Evolutionary conservation across 331 rosid species (phyloP).

Genomic region (Cucumis variabilis): DNA sequence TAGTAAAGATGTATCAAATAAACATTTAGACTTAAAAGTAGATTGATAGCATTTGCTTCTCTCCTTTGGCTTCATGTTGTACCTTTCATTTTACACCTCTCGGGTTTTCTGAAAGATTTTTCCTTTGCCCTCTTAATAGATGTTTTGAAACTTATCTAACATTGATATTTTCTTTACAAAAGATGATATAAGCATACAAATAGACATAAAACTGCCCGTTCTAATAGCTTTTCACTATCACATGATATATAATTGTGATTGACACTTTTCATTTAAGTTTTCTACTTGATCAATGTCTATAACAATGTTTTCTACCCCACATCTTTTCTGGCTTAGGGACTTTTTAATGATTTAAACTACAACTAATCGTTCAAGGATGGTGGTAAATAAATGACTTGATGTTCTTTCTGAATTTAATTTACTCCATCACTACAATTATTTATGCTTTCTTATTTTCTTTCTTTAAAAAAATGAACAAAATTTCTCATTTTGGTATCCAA

Average conservation of each 20-base stretch:
- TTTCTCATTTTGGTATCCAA: too few relatives aligned
- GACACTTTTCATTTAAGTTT: constrained; percentile 91
- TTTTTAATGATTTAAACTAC: neutral
- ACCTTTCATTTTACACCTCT: constrained; percentile 6
- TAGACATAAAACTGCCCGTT: constrained; percentile 90
- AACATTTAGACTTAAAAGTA: neutral
- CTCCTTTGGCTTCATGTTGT: neutral
- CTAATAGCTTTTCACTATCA: neutral
- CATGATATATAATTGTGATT: constrained; percentile 68
- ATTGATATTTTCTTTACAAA: constrained; percentile 51
- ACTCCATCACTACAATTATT: neutral
- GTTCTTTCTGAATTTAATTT: neutral
- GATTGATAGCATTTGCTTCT: neutral
- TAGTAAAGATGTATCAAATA: neutral
- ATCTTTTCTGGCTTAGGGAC: neutral
- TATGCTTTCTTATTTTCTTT: neutral
- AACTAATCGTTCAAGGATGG: neutral
- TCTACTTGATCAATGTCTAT: constrained; percentile 3
- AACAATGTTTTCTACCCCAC: neutral
- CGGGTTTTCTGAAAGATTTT: neutral
- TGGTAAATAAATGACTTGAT: neutral
- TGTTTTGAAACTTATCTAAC: neutral
- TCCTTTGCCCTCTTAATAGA: neutral
- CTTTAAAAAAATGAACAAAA: neutral
- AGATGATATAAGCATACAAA: constrained; percentile 87